Conservation (phyloP, 208 protist genomes). For the Balamuthia mandrillaris region DNA sequence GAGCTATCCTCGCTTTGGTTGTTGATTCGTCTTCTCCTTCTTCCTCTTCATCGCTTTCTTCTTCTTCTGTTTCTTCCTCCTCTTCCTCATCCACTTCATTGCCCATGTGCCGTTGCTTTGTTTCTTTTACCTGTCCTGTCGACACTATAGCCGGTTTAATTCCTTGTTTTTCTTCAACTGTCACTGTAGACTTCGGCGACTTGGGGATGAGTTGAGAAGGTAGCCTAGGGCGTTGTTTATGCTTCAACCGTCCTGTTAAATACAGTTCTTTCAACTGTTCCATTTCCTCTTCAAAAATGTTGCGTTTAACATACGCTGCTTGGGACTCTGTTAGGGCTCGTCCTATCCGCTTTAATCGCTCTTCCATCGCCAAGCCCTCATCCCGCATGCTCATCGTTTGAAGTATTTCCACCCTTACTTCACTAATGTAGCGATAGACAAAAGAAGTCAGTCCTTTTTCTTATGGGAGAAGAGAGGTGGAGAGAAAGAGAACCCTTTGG, state of each 20-base stretch:
- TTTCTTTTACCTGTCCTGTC: not conserved
- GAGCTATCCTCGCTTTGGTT: too few relatives aligned
- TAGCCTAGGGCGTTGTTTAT: too few relatives aligned
- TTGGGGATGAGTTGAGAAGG: not conserved
- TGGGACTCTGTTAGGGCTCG: constrained; percentile 26
- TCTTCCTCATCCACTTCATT: not conserved
- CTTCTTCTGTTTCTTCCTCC: too few relatives aligned
- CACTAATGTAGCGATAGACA: not conserved
- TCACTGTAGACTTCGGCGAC: not conserved
- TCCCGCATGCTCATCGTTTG: not conserved
- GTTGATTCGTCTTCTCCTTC: too few relatives aligned
- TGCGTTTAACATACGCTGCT: constrained; percentile 7
- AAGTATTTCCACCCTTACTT: not conserved
- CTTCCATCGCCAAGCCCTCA: not conserved
- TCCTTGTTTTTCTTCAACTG: not conserved
- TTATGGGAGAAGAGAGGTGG: not conserved
- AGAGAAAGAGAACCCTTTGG: not conserved
- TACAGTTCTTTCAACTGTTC: not conserved
- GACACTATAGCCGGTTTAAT: not conserved
- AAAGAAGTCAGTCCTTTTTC: not conserved
- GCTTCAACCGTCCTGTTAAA: not conserved
- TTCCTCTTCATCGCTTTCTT: too few relatives aligned
- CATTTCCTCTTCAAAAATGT: constrained; percentile 34
- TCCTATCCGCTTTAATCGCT: not conserved
- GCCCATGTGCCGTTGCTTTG: not conserved